Conservation (phyloP, 1,284 basidiomycete species). For the Phlebopus sp. region DNA sequence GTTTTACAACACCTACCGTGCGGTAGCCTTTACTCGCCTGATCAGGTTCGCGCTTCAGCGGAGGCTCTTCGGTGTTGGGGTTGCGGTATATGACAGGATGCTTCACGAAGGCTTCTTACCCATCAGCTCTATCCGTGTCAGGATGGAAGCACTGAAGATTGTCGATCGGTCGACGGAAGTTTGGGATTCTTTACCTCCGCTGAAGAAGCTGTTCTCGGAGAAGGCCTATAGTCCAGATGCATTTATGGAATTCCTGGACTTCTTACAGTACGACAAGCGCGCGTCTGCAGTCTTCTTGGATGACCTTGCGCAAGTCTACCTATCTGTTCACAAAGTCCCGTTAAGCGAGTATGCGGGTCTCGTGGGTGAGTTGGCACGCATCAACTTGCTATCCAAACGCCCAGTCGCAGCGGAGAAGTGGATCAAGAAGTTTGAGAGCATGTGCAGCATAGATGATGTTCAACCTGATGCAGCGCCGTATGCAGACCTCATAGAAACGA, state of each 20-base stretch:
- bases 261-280: constrained; percentile 27
- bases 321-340: constrained; percentile 31
- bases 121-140: constrained; percentile 37
- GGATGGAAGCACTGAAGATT: constrained; percentile 37
- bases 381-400: constrained; percentile 35
- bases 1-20: constrained; percentile 29
- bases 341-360: constrained; percentile 35
- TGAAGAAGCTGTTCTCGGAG: constrained; percentile 31
- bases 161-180: constrained; percentile 13
- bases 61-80: constrained; percentile 35
- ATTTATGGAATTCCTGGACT: constrained; percentile 40
- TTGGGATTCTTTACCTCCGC: constrained; percentile 20
- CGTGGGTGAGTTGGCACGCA: constrained; percentile 36
- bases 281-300: constrained; percentile 32
- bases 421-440: constrained; percentile 29
- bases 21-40: constrained; percentile 25
- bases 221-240: constrained; percentile 36
- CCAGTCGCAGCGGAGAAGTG: constrained; percentile 35
- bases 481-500: constrained; percentile 38
- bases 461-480: constrained; percentile 30
- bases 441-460: constrained; percentile 17
- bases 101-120: constrained; percentile 37
- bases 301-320: constrained; percentile 36
- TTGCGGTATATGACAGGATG: constrained; percentile 43
- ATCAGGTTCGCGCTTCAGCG: constrained; percentile 28